Percentiles rank a stretch among this genome's conserved stretches.
Conservation (phyloP, 1,284 basidiomycete species). For the Hemileia vastatrix region DNA sequence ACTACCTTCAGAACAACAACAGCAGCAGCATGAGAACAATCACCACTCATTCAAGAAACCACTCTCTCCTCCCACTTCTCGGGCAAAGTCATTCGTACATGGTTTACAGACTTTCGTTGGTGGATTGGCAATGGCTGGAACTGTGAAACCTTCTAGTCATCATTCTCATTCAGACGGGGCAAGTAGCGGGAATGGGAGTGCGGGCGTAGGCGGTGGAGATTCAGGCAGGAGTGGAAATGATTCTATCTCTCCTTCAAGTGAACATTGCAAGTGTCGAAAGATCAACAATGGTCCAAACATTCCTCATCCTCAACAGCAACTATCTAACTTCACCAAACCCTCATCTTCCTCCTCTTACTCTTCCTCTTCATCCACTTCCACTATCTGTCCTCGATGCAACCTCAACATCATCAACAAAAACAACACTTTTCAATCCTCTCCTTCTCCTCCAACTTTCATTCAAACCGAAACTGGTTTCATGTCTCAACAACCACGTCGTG, state of each 20-base stretch:
- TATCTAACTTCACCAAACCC: too few relatives aligned
- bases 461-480: too few relatives aligned
- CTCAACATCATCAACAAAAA: background rate
- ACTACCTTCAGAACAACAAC: background rate
- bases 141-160: background rate
- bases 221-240: background rate
- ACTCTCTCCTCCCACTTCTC: background rate
- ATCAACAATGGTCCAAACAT: too few relatives aligned
- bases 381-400: background rate
- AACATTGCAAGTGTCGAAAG: too few relatives aligned
- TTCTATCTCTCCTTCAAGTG: too few relatives aligned
- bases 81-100: conserved; percentile 26
- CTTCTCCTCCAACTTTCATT: background rate
- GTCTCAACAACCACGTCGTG: too few relatives aligned
- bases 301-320: too few relatives aligned
- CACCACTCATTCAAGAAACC: background rate
- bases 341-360: too few relatives aligned
- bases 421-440: too few relatives aligned
- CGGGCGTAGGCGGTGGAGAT: too few relatives aligned
- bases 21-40: background rate
- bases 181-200: background rate
- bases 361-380: too few relatives aligned
- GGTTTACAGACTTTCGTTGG: conserved; percentile 34
- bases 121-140: conserved; percentile 28
- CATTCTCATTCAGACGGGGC: background rate